Evolutionary conservation across 2,329 filamentous ascomycete genomes (phyloP).

Genomic region (Metarhizium anisopliae): DNA sequence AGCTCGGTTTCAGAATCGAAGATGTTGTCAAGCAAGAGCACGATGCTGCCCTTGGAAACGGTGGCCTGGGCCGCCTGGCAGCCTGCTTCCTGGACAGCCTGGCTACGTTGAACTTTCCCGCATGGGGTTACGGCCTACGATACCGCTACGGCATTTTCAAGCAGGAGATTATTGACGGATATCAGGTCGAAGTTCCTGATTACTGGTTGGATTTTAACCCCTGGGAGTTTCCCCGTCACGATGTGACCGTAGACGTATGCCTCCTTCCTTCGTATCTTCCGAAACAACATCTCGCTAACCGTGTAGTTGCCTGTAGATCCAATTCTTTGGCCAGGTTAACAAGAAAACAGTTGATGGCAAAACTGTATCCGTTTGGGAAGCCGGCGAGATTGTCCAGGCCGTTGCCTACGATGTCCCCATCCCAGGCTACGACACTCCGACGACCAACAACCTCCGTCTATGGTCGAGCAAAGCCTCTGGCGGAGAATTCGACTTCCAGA

Average conservation of each 20-base stretch:
- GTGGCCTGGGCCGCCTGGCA: constrained; percentile 86
- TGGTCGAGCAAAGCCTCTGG: constrained; percentile 98
- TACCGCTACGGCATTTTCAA: constrained; percentile 99
- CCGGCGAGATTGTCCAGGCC: constrained; percentile 84
- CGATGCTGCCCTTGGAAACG: constrained; percentile 92
- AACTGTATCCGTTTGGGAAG: constrained; percentile 70
- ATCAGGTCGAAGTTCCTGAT: constrained; percentile 95
- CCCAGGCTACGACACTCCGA: constrained; percentile 79
- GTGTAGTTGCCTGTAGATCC: constrained; percentile 44
- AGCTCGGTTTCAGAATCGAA: constrained; percentile 94
- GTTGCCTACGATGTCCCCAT: constrained; percentile 91
- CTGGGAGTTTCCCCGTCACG: constrained; percentile 95
- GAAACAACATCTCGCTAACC: not conserved
- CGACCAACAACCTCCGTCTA: constrained; percentile 91
- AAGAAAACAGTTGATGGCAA: constrained; percentile 71
- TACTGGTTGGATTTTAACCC: constrained; percentile 99
- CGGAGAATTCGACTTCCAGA: constrained; percentile 98
- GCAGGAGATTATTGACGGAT: constrained; percentile 96
- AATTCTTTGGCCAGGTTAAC: constrained; percentile 84
- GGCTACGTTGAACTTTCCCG: constrained; percentile 87
- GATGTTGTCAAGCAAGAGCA: constrained; percentile 93
- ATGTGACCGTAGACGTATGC: constrained; percentile 78
- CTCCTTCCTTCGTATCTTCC: not conserved
- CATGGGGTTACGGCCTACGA: constrained; percentile 93
- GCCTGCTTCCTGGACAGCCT: constrained; percentile 96